Evolutionary conservation across 345 rosid species (phyloP).

Genomic region (Punica granatum): DNA sequence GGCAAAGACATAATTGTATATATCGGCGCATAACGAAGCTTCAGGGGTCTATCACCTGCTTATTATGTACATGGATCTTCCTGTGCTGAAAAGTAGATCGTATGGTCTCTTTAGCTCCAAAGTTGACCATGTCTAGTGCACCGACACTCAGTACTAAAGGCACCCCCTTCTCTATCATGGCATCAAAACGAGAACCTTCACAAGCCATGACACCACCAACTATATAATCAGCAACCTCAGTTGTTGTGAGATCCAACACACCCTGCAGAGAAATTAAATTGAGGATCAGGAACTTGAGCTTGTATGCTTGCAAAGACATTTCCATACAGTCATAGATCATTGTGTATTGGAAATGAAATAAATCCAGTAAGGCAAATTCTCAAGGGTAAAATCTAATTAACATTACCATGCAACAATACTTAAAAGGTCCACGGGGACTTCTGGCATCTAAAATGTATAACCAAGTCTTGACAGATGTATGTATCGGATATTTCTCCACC

Average conservation of each 20-base stretch:
- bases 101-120: conserved; percentile 71
- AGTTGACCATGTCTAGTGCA: conserved; percentile 93
- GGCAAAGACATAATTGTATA: background rate
- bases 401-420: background rate
- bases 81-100: conserved; percentile 58
- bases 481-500: background rate
- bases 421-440: background rate
- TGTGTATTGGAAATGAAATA: background rate
- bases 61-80: conserved; percentile 72
- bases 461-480: background rate
- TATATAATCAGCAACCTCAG: conserved; percentile 88
- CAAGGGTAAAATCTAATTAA: background rate
- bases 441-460: background rate
- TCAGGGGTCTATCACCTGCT: conserved; percentile 40
- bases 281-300: background rate
- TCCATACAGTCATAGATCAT: background rate
- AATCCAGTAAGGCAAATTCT: background rate
- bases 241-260: conserved; percentile 79
- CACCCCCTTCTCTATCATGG: conserved; percentile 60
- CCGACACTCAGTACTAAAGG: conserved; percentile 87
- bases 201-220: conserved; percentile 98
- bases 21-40: background rate
- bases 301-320: background rate
- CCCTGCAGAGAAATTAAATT: conserved; percentile 34
- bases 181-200: conserved; percentile 76